Evolutionary conservation across 352 stramenopile species (phyloP).

Genomic region (Pythium myriotylum): DNA sequence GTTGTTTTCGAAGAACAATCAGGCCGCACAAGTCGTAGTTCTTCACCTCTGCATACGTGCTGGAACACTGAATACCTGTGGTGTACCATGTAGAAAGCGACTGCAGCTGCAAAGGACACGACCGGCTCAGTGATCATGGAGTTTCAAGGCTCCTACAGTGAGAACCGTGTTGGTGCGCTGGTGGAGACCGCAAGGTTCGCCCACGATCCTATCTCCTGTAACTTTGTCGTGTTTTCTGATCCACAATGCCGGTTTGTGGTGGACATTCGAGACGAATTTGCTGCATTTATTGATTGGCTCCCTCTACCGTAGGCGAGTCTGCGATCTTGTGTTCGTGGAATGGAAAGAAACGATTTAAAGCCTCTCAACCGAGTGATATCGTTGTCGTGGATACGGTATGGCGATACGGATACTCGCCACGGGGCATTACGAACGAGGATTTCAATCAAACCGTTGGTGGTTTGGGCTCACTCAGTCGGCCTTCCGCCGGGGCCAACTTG

Average conservation of each 20-base stretch:
- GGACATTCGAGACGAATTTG: too few relatives aligned
- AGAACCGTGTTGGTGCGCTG: conserved; percentile 22
- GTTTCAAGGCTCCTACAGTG: conserved; percentile 43
- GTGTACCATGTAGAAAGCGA: conserved; percentile 35
- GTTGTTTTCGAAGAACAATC: conserved; percentile 33
- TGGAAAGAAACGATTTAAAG: conserved; percentile 57
- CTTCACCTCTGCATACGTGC: too few relatives aligned
- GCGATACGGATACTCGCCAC: too few relatives aligned
- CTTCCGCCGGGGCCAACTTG: too few relatives aligned
- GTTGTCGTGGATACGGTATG: too few relatives aligned
- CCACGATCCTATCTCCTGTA: conserved; percentile 16
- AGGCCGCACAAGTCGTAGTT: conserved; percentile 3
- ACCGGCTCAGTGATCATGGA: conserved; percentile 60
- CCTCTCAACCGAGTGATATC: conserved; percentile 3
- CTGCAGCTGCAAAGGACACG: conserved; percentile 30
- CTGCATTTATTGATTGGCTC: background rate
- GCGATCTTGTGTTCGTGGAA: conserved; percentile 50
- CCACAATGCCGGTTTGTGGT: conserved; percentile 35
- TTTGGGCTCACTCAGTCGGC: too few relatives aligned
- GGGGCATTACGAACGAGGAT: too few relatives aligned
- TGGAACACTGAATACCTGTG: too few relatives aligned
- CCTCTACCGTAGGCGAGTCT: conserved; percentile 35
- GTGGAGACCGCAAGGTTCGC: conserved; percentile 33
- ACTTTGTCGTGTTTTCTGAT: conserved; percentile 38
- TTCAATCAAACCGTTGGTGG: too few relatives aligned